Conservation (phyloP, 148 eudicot species). For the Tetragonia tetragonoides region DNA sequence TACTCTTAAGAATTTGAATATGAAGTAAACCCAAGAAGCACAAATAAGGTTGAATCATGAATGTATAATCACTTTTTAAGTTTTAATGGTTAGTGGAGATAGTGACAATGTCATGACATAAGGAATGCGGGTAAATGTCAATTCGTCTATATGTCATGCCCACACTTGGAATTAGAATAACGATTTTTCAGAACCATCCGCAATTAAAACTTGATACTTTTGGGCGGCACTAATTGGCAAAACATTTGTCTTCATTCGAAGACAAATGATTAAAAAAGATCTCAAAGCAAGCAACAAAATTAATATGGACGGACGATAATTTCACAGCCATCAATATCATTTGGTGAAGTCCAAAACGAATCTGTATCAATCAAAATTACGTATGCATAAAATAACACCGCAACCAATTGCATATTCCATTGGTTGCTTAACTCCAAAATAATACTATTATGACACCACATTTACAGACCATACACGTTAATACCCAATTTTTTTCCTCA, state of each 20-base stretch:
- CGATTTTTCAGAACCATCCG: neutral
- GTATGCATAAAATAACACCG: neutral
- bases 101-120: neutral
- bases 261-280: conserved; percentile 21
- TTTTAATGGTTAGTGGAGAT: neutral
- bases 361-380: neutral
- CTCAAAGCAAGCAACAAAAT: neutral
- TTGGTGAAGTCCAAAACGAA: neutral
- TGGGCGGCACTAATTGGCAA: conserved; percentile 3
- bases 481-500: too few relatives aligned
- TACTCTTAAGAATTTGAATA: too few relatives aligned
- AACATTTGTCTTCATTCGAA: conserved; percentile 16
- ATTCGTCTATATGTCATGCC: neutral
- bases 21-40: too few relatives aligned
- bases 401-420: too few relatives aligned
- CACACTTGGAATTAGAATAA: too few relatives aligned
- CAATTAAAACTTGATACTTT: neutral
- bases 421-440: neutral
- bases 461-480: too few relatives aligned
- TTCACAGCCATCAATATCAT: conserved; percentile 16
- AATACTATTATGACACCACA: too few relatives aligned
- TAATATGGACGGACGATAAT: conserved; percentile 7
- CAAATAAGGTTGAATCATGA: too few relatives aligned
- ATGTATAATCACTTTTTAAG: too few relatives aligned
- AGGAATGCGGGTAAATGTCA: neutral